phyloP scores from a whole-genome alignment of 441 rosid genomes.

The Sinapis alba region DNA sequence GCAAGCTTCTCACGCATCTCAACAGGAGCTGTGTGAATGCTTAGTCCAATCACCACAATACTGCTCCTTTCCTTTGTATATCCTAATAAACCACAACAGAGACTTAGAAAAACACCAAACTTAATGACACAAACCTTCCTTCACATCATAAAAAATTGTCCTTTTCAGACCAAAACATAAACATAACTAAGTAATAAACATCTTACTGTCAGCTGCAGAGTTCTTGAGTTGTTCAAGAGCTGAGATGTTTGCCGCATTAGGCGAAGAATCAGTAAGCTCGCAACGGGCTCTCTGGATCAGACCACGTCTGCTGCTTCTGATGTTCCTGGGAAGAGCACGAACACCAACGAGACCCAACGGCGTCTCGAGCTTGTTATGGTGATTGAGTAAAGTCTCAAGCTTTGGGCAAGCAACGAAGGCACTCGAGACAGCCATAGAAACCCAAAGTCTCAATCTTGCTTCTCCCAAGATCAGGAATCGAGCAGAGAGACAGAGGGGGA shows the following conservation, averaged over 20 bases:
- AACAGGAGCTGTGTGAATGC: conserved; percentile 90
- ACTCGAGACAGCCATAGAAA: conserved; percentile 65
- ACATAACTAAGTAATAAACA: not conserved
- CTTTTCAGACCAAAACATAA: not conserved
- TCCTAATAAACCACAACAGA: conserved; percentile 48
- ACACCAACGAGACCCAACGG: conserved; percentile 39
- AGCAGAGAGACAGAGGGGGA: conserved; percentile 35
- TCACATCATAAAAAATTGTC: not conserved
- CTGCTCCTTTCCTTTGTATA: conserved; percentile 93
- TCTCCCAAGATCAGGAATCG: conserved; percentile 17
- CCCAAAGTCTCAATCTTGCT: not conserved
- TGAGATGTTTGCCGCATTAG: conserved; percentile 56
- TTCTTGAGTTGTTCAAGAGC: conserved; percentile 93
- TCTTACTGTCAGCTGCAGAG: conserved; percentile 79
- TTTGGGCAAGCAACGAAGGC: conserved; percentile 60
- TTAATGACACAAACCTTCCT: not conserved
- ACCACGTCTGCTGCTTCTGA: conserved; percentile 38
- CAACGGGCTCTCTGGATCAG: conserved; percentile 51
- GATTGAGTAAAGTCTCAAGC: conserved; percentile 52
- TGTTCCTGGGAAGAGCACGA: conserved; percentile 38
- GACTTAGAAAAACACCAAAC: not conserved
- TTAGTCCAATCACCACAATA: conserved; percentile 91
- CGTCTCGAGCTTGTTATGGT: conserved; percentile 27
- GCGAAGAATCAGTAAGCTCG: conserved; percentile 44
- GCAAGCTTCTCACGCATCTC: conserved; percentile 99